Evolutionary conservation across 148 eudicot genomes (phyloP), one percentile per base, ranked within the genome.

Genomic region (Fallopia convolvulus): DNA sequence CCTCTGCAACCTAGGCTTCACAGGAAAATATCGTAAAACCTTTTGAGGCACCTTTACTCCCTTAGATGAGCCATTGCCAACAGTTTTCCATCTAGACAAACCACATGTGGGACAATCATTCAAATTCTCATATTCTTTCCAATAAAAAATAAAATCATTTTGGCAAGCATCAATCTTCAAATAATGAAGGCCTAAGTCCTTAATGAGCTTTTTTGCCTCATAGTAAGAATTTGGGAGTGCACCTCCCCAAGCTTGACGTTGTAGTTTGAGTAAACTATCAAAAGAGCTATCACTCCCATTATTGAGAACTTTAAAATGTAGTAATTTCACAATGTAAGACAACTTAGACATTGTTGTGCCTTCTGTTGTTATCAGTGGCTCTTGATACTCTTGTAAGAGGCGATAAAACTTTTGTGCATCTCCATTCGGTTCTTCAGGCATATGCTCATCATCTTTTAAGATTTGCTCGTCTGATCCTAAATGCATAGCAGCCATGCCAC

Each of bases 1-100:
- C 42, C 77, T 76, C 33, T 79, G 80, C 14, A 85, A 23, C 36
- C 82, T 81, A 12, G 79, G 66, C 7, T 33, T 83, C 20, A 85
- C 48, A 8, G 88, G 88, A 50, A 85, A 85, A 41, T 77, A 76
- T 7, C 81, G 33, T 21, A 80, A 44, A 6, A 80, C 70, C 70
- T 80, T 85, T 2, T 42, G 56, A 50, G 81, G 53, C 11, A 52
- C 76, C 11, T 17, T 73, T 32, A 42, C 47, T 4, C 41, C 36
- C 42, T 73, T 74, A 15, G 23, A 44, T 58, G 60, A 26, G 5
- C 60, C 72, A 46, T 79, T 21, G 7, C 48, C 41, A 13, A 2
- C 14, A 5, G 11, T 70, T 23, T 49, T 75, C 42, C n/a, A 46
- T 23, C 78, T 65, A 12, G 75, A 46, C 23, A 41, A 33, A 68